Evolutionary conservation across 805 yeast species (phyloP), one percentile per base, ranked within the genome.

Genomic region (Nematodospora valgi): DNA sequence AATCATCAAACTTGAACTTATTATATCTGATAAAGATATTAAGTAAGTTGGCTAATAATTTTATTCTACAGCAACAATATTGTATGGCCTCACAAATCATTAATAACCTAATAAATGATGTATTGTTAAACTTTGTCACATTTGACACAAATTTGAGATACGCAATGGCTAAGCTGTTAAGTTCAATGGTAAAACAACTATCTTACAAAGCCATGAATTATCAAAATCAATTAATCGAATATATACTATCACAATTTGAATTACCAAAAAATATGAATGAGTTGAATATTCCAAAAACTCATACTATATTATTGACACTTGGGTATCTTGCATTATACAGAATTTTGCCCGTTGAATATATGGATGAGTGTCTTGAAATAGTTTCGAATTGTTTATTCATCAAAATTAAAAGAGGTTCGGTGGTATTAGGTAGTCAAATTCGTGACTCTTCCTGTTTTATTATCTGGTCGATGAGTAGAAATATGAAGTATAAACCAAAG

Each of bases 361-460:
- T 64, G 0, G 58, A 62, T 0, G 14, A 31, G 0, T 30, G 64
- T 1, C 44, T 64, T 4, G 50, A 65, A 5, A 56, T 83, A 4
- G 51, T 78, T 2, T 67, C 68, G 16, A 49, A 52, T 24, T 62
- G 69, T 0, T 55, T 82, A 3, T 78, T 72, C 40, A 72, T 84
- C 34, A 82, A 80, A 38, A 86, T 81, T 42, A 61, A 65, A 19
- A 58, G 71, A 30, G 48, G 77, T 5, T 72, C 78, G 0, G 61
- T 64, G 15, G 61, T 78, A 0, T 53, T 74, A 5, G 95, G 95
- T 0, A 58, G 74, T 2, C 86, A 81, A 45, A 71, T 91, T 1
- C 69, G 95, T 38, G 98, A 89, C 55, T 79, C 96, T 0, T 78
- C 91, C 0, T 84, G 94, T 55, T 89, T 83, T 49, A 76, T 85